Base-by-base conservation (phyloP, 2,329 filamentous ascomycete genomes). In the Amauroascus verrucosus region DNA sequence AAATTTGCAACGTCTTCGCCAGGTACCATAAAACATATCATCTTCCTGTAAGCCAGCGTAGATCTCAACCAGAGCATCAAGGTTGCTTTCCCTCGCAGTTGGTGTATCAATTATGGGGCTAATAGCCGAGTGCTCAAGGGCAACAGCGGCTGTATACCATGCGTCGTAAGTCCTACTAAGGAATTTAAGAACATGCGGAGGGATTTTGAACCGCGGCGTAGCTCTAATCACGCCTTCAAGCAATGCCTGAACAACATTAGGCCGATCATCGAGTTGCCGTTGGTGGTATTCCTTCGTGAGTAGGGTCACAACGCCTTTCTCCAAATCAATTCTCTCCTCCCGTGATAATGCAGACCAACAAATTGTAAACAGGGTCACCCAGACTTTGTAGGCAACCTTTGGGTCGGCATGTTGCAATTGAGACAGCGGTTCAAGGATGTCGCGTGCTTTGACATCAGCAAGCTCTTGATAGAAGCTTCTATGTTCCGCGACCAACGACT, bases 1-100 rank as follows among this genome's bases (percentile, higher is more conserved):
- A 64, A 95, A 98, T 60, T 95, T 88, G 67, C 90, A 95, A 44
- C 93, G 84, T 54, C 93, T 83, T 55, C 93, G 83, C 93, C 93
- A 98, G 0, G 90, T 94, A 7, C 93, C 93, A 59, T 98, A 97
- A 68, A 97, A 99, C 46, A 98, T 76, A 66, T 99, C 93, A 48
- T 97, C 90, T 67, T 99, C 94, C 64, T 95, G 87, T 13, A 99
- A 74, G 0, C 84, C 83, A 5, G 89, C 83, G 65, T 98, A 98
- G 2, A 97, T 77, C 64, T 97, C 91, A 7, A 95, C 83, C n/a
- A 99, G 74, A 0, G 93, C 93, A 70, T 99, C 93, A 4, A 97
- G 78, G 60, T 94, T 97, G 71, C 91, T 97, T 68, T 98, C 94
- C 30, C 89, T 80, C 18, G 95, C 85, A 43, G 81, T 82, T 1